A percentile compares a stretch with the other conserved stretches of the same genome.
phyloP scores from a whole-genome alignment of 441 rosid species.

The Gossypium aridum region DNA sequence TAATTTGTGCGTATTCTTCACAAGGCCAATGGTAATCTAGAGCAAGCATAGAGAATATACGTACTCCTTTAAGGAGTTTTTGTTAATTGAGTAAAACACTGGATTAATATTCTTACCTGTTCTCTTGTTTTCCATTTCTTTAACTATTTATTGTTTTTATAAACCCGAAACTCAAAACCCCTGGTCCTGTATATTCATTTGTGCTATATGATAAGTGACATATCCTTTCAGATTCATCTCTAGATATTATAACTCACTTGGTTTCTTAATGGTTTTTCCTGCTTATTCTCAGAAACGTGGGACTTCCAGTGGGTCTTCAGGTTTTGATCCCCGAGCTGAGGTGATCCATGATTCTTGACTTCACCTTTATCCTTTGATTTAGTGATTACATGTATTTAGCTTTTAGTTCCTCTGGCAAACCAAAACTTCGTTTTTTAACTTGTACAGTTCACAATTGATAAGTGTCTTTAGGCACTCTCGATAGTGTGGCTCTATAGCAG shows the following conservation, averaged over 20 bases:
- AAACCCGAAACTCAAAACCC: background rate
- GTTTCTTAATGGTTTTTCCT: background rate
- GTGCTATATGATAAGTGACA: background rate
- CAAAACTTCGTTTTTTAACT: background rate
- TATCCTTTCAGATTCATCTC: background rate
- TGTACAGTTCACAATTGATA: background rate
- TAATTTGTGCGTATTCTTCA: background rate
- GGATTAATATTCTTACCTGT: background rate
- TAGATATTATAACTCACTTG: background rate
- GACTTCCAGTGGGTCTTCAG: slow-evolving; percentile 7
- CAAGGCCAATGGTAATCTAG: background rate
- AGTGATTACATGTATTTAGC: background rate
- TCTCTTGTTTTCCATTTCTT: background rate
- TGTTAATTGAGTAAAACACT: background rate
- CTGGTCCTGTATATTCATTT: background rate
- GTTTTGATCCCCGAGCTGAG: slow-evolving; percentile 52
- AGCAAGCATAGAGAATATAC: background rate
- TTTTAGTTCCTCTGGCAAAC: background rate
- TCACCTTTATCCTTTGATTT: background rate
- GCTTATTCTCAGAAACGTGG: slow-evolving; percentile 31
- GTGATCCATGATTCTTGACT: slow-evolving; percentile 18
- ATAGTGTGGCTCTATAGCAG: background rate
- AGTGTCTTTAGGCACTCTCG: background rate
- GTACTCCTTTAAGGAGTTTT: background rate
- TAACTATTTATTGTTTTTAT: background rate